Base-by-base conservation (phyloP, 2,329 filamentous ascomycete species). In the Colletotrichum cuscutae region DNA sequence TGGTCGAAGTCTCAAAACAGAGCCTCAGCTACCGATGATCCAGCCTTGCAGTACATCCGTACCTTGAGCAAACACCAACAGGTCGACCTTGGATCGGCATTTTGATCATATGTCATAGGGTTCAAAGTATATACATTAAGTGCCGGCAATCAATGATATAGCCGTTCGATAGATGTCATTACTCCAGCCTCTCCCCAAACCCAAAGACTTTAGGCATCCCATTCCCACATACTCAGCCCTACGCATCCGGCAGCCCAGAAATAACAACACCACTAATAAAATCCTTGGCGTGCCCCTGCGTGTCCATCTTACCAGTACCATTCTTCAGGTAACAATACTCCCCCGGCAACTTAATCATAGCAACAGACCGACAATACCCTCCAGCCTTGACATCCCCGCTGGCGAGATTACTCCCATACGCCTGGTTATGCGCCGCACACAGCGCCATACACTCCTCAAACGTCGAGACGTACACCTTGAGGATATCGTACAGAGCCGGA, bases 251-350 rank as follows among this genome's bases (percentile, higher is more conserved):
- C 4, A 73, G 54, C 12, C 54, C 59, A 19, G 60, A 63, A 15
- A 73, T 28, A 3, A 77, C 37, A 35, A 75, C 57, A 9, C 69
- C 76, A 37, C 69, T 75, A n/a, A 75, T 15, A 32, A 46, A 76
- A 7, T 32, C 22, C n/a, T 66, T 19, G 0, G 76, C 62, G 2
- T 61, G 26, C 0, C 72, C 72, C 30, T 63, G 63, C 11, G 74
- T 76, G 13, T 75, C 64, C 46, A 72, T 71, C 19, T 53, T 69
- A 5, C 75, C 74, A 15, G 76, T 77, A 3, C 65, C 74, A 37
- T 77, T 77, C 68, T 77, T 77, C 30, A 77, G 57, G 28, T 76
- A 77, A 67, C 76, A 77, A 19, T 74, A 77, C 57, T 74, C 76
- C 5, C 76, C 76, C 1, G 67, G 42, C 11, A 19, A 54, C 67